phyloP scores from a whole-genome alignment of 2,329 filamentous ascomycete species.

The Exophiala viscosa region DNA sequence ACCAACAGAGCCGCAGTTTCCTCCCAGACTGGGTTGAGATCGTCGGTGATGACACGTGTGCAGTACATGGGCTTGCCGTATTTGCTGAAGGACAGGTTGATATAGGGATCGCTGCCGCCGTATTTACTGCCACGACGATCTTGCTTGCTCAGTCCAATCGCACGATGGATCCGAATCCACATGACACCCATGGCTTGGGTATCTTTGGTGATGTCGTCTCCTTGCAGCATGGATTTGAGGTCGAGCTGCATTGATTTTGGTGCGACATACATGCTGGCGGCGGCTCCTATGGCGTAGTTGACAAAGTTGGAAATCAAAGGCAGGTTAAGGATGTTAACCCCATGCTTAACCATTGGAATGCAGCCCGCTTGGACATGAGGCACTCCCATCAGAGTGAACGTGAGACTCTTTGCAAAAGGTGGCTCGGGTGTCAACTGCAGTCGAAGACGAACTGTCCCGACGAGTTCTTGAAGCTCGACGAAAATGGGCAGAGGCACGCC shows the following conservation, averaged over 20 bases:
- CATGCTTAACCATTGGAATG: conserved; percentile 85
- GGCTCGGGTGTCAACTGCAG: conserved; percentile 84
- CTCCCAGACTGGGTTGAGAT: conserved; percentile 88
- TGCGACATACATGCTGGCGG: conserved; percentile 85
- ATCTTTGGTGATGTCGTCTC: conserved; percentile 85
- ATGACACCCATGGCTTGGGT: conserved; percentile 82
- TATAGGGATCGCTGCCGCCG: conserved; percentile 91
- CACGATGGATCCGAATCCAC: conserved; percentile 87
- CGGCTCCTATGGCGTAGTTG: conserved; percentile 87
- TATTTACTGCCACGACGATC: conserved; percentile 76
- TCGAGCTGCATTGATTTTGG: conserved; percentile 93
- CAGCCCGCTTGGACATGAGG: conserved; percentile 88
- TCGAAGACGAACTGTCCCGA: conserved; percentile 79
- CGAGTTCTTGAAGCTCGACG: conserved; percentile 84
- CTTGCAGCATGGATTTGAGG: conserved; percentile 82
- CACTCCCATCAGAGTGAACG: conserved; percentile 89
- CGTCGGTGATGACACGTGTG: conserved; percentile 90
- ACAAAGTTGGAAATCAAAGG: conserved; percentile 95
- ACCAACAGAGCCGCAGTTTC: conserved; percentile 83
- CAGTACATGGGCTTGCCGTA: conserved; percentile 98
- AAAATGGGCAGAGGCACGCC: conserved; percentile 84
- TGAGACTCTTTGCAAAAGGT: conserved; percentile 86
- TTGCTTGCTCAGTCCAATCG: conserved; percentile 83
- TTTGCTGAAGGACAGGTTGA: conserved; percentile 91
- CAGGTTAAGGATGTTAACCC: conserved; percentile 85